Evolutionary conservation across 2,329 filamentous ascomycete species (phyloP), one percentile per base, ranked within the genome.

Genomic region (Pseudodiploospora longispora): DNA sequence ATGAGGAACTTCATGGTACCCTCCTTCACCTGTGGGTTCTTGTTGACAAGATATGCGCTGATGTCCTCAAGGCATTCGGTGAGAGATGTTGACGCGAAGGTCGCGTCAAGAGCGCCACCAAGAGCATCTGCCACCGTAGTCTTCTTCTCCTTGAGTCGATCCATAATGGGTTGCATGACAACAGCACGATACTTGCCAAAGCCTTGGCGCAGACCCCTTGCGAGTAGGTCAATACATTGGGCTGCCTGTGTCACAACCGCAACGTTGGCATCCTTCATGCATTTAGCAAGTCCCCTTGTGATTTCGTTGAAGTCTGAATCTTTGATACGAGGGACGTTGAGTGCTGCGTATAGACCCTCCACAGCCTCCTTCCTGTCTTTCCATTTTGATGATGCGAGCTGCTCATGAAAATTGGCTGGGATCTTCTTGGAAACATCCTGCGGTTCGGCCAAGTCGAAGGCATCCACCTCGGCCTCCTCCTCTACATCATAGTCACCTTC

Each of bases 201-300:
- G 27, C 74, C 69, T 55, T 78, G 82, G 37, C 87, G 82, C 48
- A 98, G 62, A 40, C 93, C 93, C 57, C 87, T 93, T 38, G 90
- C 91, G 28, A 98, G 70, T 29, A 85, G 76, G 57, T 97, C 90
- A 31, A 96, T 85, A 64, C 91, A 95, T 56, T 94, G 90, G 3
- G 91, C 93, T 5, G 94, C 91, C 51, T 93, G 83, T 2, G 85
- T 93, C 19, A 96, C 93, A 40, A 97, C 93, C 5, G 87, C 85
- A 53, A 98, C 85, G 59, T 98, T 98, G 55, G 94, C 93, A 55
- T 98, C 94, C 65, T 98, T 98, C 93, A 98, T 98, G 55, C 81
- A 88, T 66, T 97, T 98, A 37, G 93, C 91, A 43, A 97, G 74
- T 4, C 80, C 83, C 48, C 87, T 78, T 44, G 87, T 80, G 53